Evolutionary conservation across 352 stramenopile species (phyloP), one percentile per base, ranked within the genome.

Genomic region (Pythium sp.): DNA sequence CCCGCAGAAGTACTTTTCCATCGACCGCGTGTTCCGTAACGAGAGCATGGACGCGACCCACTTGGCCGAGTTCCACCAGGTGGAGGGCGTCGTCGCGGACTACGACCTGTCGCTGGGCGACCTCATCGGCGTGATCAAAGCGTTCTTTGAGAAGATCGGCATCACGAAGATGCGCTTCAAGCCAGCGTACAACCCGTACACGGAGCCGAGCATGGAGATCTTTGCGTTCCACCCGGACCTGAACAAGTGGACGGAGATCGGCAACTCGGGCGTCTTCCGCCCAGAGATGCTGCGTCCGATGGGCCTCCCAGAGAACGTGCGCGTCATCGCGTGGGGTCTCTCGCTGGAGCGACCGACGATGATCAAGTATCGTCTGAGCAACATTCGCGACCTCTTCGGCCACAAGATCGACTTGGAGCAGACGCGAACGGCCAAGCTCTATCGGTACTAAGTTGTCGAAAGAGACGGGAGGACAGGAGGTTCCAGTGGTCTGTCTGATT

Each of bases 151-250:
- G 60, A 99, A 99, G 78, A 98, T 98, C 43, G 93, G 93, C 58
- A 98, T 98, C 74, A 98, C 93, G 34, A 83, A 99, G 80, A 94
- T 99, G 75, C 97, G 97, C 78, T 99, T 99, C 92, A 99, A 99
- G 87, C 98, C 98, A 20, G 98, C 98, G 28, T 99, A 99, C 87
- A 99, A 99, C 81, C 98, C 98, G 38, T 99, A 99, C 90, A 99
- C 98, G 54, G 98, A 99, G 84, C 98, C 98, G 22, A 98, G 90
- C 43, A 99, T 99, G 98, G 98, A 99, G 79, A 99, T 99, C 76
- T 99, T 99, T 78, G 98, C 97, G 49, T 99, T 99, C 86, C 97
- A 99, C 84, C 97, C 97, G 47, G 98, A 99, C 79, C 83, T 99
- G 58, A 99, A 99, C 70, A 99, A 99, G 79, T 99, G 97, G 96